These are phyloP conservation scores for Microsporum ferrugineum DNA, from an alignment of 2,329 filamentous ascomycete species.

Conservation along the genomic window DNA sequence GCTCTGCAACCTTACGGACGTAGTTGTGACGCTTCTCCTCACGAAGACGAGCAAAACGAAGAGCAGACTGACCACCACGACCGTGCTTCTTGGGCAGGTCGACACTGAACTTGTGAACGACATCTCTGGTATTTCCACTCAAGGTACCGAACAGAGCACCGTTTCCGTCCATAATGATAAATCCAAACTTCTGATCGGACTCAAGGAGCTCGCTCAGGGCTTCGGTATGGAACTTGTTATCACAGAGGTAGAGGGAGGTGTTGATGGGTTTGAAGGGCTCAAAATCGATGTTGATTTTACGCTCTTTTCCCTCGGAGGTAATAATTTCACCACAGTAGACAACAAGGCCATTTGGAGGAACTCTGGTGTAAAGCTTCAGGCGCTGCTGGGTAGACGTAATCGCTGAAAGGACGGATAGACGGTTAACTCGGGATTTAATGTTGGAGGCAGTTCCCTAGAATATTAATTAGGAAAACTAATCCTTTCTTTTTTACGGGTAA, in stretches of 20 bases:
- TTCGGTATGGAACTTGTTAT: slow-evolving; percentile 99
- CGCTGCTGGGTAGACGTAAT: slow-evolving; percentile 99
- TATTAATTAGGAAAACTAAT: slow-evolving; percentile 12
- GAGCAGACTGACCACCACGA: slow-evolving; percentile 97
- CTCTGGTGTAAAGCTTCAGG: slow-evolving; percentile 98
- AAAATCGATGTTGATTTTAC: slow-evolving; percentile 99
- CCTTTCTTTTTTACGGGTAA: not conserved
- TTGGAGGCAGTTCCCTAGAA: slow-evolving; percentile 87
- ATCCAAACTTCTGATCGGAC: slow-evolving; percentile 97
- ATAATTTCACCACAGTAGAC: slow-evolving; percentile 99
- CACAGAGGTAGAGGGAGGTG: slow-evolving; percentile 96
- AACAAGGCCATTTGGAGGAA: slow-evolving; percentile 91
- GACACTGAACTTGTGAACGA: slow-evolving; percentile 96
- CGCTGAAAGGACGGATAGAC: slow-evolving; percentile 91
- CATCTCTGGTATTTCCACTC: slow-evolving; percentile 91
- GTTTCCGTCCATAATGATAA: slow-evolving; percentile 99
- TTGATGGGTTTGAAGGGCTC: slow-evolving; percentile 99
- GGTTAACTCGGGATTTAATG: slow-evolving; percentile 98
- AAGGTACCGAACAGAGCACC: slow-evolving; percentile 93
- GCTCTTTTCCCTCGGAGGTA: slow-evolving; percentile 94
- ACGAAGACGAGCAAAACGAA: slow-evolving; percentile 98
- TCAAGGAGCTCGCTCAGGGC: slow-evolving; percentile 92
- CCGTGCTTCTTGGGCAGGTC: slow-evolving; percentile 99
- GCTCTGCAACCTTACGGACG: slow-evolving; percentile 93
- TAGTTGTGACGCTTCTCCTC: slow-evolving; percentile 99